phyloP scores from a whole-genome alignment of 306 rosid genomes.

The Rubus parviflorus region DNA sequence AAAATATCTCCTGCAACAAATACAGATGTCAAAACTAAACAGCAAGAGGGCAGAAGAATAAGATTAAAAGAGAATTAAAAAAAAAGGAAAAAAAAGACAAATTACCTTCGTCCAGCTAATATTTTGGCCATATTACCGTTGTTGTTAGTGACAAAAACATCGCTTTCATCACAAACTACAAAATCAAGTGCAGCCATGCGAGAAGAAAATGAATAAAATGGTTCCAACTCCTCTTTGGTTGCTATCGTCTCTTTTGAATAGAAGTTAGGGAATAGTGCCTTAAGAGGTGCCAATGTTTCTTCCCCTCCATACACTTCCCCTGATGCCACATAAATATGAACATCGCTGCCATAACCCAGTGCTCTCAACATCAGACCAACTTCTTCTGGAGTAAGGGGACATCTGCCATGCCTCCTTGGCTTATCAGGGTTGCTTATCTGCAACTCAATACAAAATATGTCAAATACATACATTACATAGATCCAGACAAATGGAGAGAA shows the following conservation, averaged over 20 bases:
- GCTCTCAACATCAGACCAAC: slow-evolving; percentile 99
- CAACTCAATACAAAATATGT: slow-evolving; percentile 34
- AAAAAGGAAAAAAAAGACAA: slow-evolving; percentile 15
- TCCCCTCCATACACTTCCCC: slow-evolving; percentile 98
- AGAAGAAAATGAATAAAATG: slow-evolving; percentile 89
- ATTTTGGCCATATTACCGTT: slow-evolving; percentile 99
- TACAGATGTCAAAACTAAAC: slow-evolving; percentile 23
- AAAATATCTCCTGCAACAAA: slow-evolving; percentile 76
- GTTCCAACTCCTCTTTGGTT: slow-evolving; percentile 69
- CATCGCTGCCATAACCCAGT: slow-evolving; percentile 82
- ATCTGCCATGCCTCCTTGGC: slow-evolving; percentile 95
- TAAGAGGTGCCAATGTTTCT: slow-evolving; percentile 83
- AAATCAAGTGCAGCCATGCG: slow-evolving; percentile 99
- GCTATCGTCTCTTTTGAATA: slow-evolving; percentile 90
- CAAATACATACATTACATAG: slow-evolving; percentile 1
- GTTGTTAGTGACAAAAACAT: slow-evolving; percentile 96
- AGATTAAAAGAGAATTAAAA: neutral
- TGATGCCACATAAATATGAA: slow-evolving; percentile 96
- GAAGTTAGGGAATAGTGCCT: slow-evolving; percentile 80
- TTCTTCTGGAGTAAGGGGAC: slow-evolving; percentile 99
- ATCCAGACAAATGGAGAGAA: slow-evolving; percentile 1
- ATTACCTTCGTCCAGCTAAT: slow-evolving; percentile 92
- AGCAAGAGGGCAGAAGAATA: slow-evolving; percentile 12
- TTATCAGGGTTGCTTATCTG: slow-evolving; percentile 88
- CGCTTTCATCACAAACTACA: slow-evolving; percentile 91